Conservation (phyloP, 805 yeast species). For the Candida tallmaniae region DNA sequence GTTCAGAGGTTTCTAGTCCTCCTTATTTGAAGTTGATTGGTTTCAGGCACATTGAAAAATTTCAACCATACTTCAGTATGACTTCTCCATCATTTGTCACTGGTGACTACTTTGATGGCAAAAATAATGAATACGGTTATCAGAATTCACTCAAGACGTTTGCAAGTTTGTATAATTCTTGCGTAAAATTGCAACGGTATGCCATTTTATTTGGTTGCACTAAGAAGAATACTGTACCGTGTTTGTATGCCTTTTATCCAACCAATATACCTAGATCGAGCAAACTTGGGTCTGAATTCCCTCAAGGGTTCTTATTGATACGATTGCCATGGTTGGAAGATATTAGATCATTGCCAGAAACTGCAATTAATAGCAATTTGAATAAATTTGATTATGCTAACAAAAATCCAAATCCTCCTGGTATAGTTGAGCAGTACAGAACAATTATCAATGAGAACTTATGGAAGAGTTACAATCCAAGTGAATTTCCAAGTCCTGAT, state of each 20-base stretch:
- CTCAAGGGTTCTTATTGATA: conserved; percentile 71
- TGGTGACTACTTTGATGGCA: conserved; percentile 52
- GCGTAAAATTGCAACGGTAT: conserved; percentile 47
- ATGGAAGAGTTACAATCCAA: conserved; percentile 50
- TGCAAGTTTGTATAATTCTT: conserved; percentile 58
- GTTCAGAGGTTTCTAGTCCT: conserved; percentile 18
- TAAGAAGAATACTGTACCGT: conserved; percentile 51
- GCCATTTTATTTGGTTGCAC: conserved; percentile 73
- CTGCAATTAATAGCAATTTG: conserved; percentile 16
- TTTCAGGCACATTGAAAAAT: conserved; percentile 46
- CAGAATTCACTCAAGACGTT: conserved; percentile 65
- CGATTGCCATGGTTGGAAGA: conserved; percentile 74
- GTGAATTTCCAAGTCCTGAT: conserved; percentile 58
- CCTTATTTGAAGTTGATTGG: conserved; percentile 66
- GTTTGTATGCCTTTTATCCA: conserved; percentile 57
- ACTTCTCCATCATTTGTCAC: conserved; percentile 59
- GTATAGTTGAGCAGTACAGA: conserved; percentile 16
- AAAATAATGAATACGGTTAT: conserved; percentile 34
- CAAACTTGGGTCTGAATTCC: conserved; percentile 21
- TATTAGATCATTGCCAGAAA: conserved; percentile 58
- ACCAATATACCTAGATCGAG: conserved; percentile 25
- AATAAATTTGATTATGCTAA: conserved; percentile 16
- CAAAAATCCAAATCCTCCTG: conserved; percentile 8
- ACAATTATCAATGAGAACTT: conserved; percentile 34
- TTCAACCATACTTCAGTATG: conserved; percentile 48